Conservation (phyloP, 352 stramenopile species). For the Globisporangium parvum region DNA sequence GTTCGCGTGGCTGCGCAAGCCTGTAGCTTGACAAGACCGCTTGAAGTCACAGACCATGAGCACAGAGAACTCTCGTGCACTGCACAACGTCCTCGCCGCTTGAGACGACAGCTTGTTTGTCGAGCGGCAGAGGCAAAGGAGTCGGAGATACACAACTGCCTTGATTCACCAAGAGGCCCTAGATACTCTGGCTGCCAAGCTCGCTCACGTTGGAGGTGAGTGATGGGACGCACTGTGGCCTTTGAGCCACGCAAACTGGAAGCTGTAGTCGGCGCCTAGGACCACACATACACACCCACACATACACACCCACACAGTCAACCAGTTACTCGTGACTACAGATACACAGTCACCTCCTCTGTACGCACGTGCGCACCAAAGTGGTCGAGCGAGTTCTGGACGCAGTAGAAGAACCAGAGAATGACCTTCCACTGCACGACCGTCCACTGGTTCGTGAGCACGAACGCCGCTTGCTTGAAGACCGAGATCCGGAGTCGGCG, state of each 20-base stretch:
- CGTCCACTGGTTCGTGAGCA: slow-evolving; percentile 19
- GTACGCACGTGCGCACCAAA: slow-evolving; percentile 11
- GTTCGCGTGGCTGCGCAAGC: neutral
- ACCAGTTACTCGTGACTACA: neutral
- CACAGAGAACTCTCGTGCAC: too few species aligned
- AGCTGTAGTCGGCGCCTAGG: slow-evolving; percentile 11
- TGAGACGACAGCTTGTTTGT: too few species aligned
- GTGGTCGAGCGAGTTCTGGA: slow-evolving; percentile 7
- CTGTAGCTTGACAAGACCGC: neutral
- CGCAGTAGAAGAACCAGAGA: slow-evolving; percentile 15
- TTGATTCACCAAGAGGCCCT: too few species aligned
- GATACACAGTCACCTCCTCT: too few species aligned
- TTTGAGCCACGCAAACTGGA: slow-evolving; percentile 11
- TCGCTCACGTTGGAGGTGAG: neutral
- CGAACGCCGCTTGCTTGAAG: slow-evolving; percentile 17
- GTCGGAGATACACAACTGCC: too few species aligned
- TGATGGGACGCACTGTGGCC: neutral
- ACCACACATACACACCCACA: neutral
- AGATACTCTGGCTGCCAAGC: too few species aligned
- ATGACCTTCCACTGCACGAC: slow-evolving; percentile 20
- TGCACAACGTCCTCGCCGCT: too few species aligned
- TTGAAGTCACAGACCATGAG: too few species aligned
- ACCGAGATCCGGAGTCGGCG: slow-evolving; percentile 14
- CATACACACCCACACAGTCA: neutral
- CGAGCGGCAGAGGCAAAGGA: too few species aligned